These are phyloP conservation scores for Fagus sylvatica DNA, from an alignment of 306 rosid species.

Conservation along the genomic window DNA sequence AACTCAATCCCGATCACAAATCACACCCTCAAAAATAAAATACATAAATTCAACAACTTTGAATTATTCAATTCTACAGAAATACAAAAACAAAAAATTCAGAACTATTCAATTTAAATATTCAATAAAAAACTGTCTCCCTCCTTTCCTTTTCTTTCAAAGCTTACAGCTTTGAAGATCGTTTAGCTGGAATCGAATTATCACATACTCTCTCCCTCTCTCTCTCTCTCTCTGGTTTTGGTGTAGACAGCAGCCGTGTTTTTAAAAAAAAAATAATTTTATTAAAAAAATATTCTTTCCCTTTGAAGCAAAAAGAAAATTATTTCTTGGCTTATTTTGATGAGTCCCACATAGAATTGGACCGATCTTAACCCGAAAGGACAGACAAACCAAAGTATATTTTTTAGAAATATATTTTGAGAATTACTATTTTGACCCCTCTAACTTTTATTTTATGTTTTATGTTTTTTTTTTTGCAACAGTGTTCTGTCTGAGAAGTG, in stretches of 20 bases:
- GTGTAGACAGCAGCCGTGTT: constrained; percentile 74
- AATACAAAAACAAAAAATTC: background rate
- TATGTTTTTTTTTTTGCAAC: background rate
- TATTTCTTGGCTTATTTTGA: background rate
- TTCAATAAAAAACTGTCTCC: background rate
- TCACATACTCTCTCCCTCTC: constrained; percentile 33
- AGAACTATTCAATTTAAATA: constrained; percentile 5
- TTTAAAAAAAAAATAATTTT: constrained; percentile 17
- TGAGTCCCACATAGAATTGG: background rate
- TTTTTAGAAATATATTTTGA: background rate
- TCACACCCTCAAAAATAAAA: constrained; percentile 9
- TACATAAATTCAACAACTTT: constrained; percentile 25
- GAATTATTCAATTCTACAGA: constrained; percentile 3
- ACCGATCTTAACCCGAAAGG: constrained; percentile 1
- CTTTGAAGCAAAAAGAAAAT: constrained; percentile 20
- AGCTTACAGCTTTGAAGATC: constrained; percentile 27
- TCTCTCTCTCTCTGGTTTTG: constrained; percentile 49
- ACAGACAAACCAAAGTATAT: constrained; percentile 18
- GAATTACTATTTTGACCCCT: constrained; percentile 20
- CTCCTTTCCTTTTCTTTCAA: constrained; percentile 1
- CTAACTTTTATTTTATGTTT: background rate
- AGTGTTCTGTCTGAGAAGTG: background rate
- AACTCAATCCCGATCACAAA: constrained; percentile 53
- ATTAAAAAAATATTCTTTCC: background rate
- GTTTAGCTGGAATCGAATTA: constrained; percentile 48